Evolutionary conservation across 1,284 basidiomycete species (phyloP).

Genomic region (Cutaneotrichosporon arboriforme): DNA sequence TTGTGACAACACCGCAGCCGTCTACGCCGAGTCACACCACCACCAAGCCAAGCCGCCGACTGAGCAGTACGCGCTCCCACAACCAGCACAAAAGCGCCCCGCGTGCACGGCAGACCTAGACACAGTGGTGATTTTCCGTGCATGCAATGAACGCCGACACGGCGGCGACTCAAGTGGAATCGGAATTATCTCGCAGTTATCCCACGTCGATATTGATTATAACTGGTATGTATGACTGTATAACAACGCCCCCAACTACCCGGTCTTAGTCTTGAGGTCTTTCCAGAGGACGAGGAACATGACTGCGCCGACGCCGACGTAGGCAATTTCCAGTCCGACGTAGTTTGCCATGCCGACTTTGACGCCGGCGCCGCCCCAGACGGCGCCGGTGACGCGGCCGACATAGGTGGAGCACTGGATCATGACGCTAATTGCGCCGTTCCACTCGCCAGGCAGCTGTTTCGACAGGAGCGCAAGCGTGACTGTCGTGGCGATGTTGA

Average conservation of each 20-base stretch:
- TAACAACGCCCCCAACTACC: not conserved
- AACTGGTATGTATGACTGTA: no score
- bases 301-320: conserved; percentile 3
- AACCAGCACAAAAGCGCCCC: no score
- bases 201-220: no score
- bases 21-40: no score
- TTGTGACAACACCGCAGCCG: no score
- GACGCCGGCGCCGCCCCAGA: conserved; percentile 12
- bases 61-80: no score
- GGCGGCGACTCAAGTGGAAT: no score
- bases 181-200: no score
- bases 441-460: conserved; percentile 10
- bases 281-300: conserved; percentile 7
- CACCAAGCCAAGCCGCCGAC: no score
- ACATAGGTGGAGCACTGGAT: conserved; percentile 11
- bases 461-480: conserved; percentile 8
- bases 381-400: conserved; percentile 10
- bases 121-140: no score
- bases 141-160: no score
- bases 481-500: conserved; percentile 8
- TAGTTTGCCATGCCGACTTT: conserved; percentile 9
- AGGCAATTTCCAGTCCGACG: conserved; percentile 1
- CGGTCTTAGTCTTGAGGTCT: conserved; percentile 10
- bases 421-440: conserved; percentile 1
- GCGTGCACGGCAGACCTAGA: no score